A percentile compares a stretch with the other conserved stretches of the same genome.
phyloP scores from a whole-genome alignment of 1,284 basidiomycete species.

The Microbotryum intermedium region DNA sequence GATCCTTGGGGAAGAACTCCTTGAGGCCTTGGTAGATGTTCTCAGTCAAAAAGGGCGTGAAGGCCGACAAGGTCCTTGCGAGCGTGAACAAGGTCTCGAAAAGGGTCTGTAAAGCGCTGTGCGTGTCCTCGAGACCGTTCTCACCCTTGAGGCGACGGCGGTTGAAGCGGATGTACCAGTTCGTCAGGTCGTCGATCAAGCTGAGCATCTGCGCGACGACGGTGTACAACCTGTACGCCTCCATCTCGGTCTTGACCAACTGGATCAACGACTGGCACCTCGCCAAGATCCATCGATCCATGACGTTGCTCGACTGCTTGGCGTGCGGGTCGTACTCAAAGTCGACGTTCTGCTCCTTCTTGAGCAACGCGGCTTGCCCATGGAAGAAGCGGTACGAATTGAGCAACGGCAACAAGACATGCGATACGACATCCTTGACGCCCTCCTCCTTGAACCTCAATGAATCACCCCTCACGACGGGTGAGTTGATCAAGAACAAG shows the following conservation, averaged over 20 bases:
- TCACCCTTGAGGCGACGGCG: conserved; percentile 91
- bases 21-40: conserved; percentile 89
- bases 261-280: conserved; percentile 93
- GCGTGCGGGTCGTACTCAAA: conserved; percentile 85
- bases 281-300: conserved; percentile 98
- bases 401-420: conserved; percentile 95
- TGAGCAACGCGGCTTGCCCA: conserved; percentile 80
- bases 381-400: conserved; percentile 99
- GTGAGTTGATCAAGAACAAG: conserved; percentile 98
- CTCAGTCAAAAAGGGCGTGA: conserved; percentile 96
- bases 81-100: conserved; percentile 93
- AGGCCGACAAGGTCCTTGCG: conserved; percentile 93
- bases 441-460: conserved; percentile 96
- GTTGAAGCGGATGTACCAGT: conserved; percentile 99
- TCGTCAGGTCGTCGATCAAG: conserved; percentile 92
- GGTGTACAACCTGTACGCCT: conserved; percentile 91
- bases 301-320: conserved; percentile 80
- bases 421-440: conserved; percentile 89
- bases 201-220: conserved; percentile 90
- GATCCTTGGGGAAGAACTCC: conserved; percentile 60
- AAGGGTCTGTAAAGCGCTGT: conserved; percentile 83
- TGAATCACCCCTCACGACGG: conserved; percentile 95
- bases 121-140: conserved; percentile 80
- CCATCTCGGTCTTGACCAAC: conserved; percentile 86
- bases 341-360: conserved; percentile 68